Percentiles rank a stretch among this genome's conserved stretches.
Evolutionary conservation across 257 asterid genomes (phyloP).

Genomic region (Rehmannia glutinosa): DNA sequence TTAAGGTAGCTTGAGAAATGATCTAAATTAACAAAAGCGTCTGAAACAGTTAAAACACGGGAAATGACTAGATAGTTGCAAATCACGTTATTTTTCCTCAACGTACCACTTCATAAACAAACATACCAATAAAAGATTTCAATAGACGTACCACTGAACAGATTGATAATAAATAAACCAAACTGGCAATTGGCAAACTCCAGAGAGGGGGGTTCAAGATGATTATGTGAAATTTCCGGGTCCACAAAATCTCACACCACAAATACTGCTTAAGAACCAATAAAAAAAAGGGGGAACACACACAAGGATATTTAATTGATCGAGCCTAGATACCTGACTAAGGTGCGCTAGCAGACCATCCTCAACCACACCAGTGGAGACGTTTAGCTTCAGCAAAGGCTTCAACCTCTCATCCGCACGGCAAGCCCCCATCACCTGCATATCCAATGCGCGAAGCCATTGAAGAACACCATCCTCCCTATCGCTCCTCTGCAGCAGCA

Average conservation of each 20-base stretch:
- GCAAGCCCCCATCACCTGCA: conserved; percentile 95
- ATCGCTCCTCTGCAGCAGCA: conserved; percentile 51
- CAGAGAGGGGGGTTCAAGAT: background rate
- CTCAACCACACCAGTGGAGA: conserved; percentile 65
- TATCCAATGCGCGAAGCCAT: conserved; percentile 79
- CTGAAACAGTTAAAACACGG: background rate
- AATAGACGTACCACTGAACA: background rate
- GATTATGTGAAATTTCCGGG: background rate
- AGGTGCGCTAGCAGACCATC: conserved; percentile 74
- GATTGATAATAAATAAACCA: too few species aligned
- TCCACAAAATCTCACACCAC: background rate
- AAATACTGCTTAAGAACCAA: background rate
- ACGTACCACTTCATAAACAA: too few species aligned
- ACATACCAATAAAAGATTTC: background rate
- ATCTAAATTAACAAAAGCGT: background rate
- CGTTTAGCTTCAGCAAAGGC: conserved; percentile 80
- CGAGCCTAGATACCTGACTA: conserved; percentile 50
- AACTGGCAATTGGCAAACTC: too few species aligned
- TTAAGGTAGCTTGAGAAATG: background rate
- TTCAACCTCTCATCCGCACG: conserved; percentile 95
- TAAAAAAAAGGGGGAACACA: background rate
- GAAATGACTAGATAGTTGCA: too few species aligned
- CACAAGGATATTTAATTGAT: background rate
- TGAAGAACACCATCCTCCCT: conserved; percentile 53
- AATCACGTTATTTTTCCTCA: too few species aligned